Evolutionary conservation across 495 filamentous ascomycete species (phyloP), one percentile per base, ranked within the genome.

Genomic region (Gamarada debralockiae): DNA sequence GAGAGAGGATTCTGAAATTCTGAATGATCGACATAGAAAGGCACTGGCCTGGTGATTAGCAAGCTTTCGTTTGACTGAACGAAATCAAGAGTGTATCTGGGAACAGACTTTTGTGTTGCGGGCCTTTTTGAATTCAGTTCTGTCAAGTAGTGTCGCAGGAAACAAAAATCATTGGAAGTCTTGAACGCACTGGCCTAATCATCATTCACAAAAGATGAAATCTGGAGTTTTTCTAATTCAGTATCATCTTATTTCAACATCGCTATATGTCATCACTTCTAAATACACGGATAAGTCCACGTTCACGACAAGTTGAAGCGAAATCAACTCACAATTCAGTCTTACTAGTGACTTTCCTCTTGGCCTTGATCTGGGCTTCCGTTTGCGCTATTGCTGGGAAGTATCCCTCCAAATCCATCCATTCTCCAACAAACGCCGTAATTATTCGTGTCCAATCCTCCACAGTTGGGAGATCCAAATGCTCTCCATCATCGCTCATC

Each of bases 381-480:
- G 50, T 50, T 17, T 48, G 21, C 6, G 41, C 24, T 14, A 33
- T 49, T 1, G 44, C 15, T 0, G 57, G 68, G 25, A 92, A 70
- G 44, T 77, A 83, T 2, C 83, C 85, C 53, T 93, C 90, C 56
- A 96, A 63, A 51, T 95, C 93, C 83, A 98, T 82, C 90, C 90
- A 97, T 67, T 96, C 93, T 0, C 84, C 87, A 37, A 85, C 80
- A 76, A 97, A 98, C 3, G 83, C 90, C 5, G 86, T 85, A 24
- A 89, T 66, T 15, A 98, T 80, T 57, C 76, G 78, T 42, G 85
- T 79, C 93, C 93, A 98, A 64, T 98, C 93, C 63, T 89, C 79
- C 27, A 92, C 83, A 0, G 89, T 95, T 12, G 82, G 75, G 59
- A 86, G 68, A 69, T 98, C 90, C 42, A 98, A 64, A 73, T 97